Evolutionary conservation across 108 stramenopile species (phyloP), one percentile per base, ranked within the genome.

Genomic region (Schizochytrium sp.): DNA sequence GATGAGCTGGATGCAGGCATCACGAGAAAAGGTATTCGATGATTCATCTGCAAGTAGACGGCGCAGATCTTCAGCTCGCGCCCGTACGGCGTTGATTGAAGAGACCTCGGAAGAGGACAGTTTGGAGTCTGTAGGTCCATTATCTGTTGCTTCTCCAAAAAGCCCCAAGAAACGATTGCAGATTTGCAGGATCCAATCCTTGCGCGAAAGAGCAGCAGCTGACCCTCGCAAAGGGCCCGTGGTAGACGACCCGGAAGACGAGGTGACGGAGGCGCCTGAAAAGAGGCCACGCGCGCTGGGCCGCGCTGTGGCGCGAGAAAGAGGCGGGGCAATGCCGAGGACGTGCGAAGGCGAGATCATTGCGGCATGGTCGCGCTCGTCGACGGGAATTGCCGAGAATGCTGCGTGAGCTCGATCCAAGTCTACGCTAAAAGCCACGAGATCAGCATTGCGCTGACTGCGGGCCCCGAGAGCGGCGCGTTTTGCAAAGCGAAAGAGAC

Each of bases 401-500:
- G 76, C 76, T 8, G 51, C 51, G n/a, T 83, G 45, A 6, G 76
- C 76, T 12, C 76, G 76, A 12, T 83, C 76, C 8, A 83, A 45
- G 23, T 83, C 76, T 6, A 83, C 48, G 51, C 25, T 25, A 53
- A 25, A 83, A 4, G 76, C 12, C 18, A 83, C 76, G 28, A 83
- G 76, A 43, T 83, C 76, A 53, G 48, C 76, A 23, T 83, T 83
- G 76, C 76, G 76, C 45, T 6, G 19, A 6, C 48, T 45, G 19
- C 48, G 51, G 12, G 76, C 6, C 6, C 76, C 76, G 51, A 83
- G 76, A 0, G 76, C 45, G n/a, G 76, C n/a, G n/a, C 76, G 76
- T 23, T 83, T 83, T 8, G 76, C 76, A 23, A 83, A 83, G 76
- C 76, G 76, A 45, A 53, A 83, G 51, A 83, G 76, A 16, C 76